Evolutionary conservation across 2,329 filamentous ascomycete species (phyloP).

Genomic region (Metarhizium guizhouense): DNA sequence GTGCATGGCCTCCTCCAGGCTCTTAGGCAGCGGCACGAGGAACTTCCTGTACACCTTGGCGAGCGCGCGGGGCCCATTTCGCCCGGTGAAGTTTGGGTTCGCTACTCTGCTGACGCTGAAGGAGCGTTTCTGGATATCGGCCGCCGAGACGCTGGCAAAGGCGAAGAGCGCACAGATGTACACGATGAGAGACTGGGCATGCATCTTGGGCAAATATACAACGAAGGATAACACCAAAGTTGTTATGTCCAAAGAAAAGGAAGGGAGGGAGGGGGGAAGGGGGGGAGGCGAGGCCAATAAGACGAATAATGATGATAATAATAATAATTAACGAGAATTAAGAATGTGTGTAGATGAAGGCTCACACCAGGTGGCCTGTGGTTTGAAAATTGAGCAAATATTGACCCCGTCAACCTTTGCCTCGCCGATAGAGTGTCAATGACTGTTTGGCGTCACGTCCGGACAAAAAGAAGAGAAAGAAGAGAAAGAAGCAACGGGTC

Average conservation of each 20-base stretch:
- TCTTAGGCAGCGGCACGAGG: conserved; percentile 40
- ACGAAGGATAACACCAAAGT: neutral
- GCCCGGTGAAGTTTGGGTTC: conserved; percentile 44
- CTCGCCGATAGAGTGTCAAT: too few relatives aligned
- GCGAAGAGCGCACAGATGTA: conserved; percentile 37
- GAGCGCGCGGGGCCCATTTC: conserved; percentile 52
- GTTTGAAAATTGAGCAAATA: neutral
- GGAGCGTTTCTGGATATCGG: conserved; percentile 39
- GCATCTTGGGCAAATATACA: conserved; percentile 7
- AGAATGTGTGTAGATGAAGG: too few relatives aligned
- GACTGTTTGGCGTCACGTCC: too few relatives aligned
- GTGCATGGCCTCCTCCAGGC: conserved; percentile 28
- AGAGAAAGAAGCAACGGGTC: too few relatives aligned
- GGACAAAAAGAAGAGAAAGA: too few relatives aligned
- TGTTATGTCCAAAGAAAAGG: neutral
- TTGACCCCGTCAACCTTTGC: too few relatives aligned
- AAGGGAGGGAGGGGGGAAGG: conserved; percentile 1
- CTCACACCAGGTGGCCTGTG: neutral
- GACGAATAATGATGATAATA: too few relatives aligned
- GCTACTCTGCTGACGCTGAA: conserved; percentile 53
- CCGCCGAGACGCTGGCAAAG: conserved; percentile 36
- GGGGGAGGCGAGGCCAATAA: neutral
- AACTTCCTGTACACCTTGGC: conserved; percentile 62
- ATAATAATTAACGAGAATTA: too few relatives aligned
- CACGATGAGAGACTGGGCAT: conserved; percentile 6